phyloP scores from a whole-genome alignment of 139 green algal genomes.

The Volvox africanus region DNA sequence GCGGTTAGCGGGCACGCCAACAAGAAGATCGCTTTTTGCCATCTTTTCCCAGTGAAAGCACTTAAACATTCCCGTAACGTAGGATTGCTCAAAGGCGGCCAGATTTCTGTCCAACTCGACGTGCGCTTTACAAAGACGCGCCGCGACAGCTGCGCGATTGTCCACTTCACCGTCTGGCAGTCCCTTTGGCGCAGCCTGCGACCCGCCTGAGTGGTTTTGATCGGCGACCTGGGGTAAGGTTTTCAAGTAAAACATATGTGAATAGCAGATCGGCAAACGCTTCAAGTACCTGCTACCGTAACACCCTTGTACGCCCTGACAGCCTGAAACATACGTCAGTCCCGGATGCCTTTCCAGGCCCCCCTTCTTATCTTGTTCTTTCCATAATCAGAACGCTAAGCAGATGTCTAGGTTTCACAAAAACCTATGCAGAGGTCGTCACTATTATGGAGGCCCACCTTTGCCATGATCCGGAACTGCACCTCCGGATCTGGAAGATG shows the following conservation, averaged over 20 bases:
- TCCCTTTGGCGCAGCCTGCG: background rate
- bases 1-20: constrained; percentile 58
- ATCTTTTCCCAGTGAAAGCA: constrained; percentile 56
- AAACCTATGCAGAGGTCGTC: too few species aligned
- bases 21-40: constrained; percentile 73
- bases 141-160: background rate
- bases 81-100: constrained; percentile 60
- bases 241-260: background rate
- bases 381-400: too few species aligned
- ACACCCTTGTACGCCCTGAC: too few species aligned
- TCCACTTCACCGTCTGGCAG: background rate
- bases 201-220: constrained; percentile 15
- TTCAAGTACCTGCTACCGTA: too few species aligned
- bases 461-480: constrained; percentile 65
- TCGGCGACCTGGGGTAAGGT: constrained; percentile 32
- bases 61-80: constrained; percentile 52
- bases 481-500: constrained; percentile 56
- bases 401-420: too few species aligned
- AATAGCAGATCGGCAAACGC: background rate
- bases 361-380: too few species aligned
- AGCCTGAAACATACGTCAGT: too few species aligned
- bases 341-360: too few species aligned
- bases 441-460: constrained; percentile 19
- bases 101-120: constrained; percentile 71
- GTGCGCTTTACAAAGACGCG: constrained; percentile 56